Evolutionary conservation across 306 rosid species (phyloP), one percentile per base, ranked within the genome.

Genomic region (Mimosa bimucronata): DNA sequence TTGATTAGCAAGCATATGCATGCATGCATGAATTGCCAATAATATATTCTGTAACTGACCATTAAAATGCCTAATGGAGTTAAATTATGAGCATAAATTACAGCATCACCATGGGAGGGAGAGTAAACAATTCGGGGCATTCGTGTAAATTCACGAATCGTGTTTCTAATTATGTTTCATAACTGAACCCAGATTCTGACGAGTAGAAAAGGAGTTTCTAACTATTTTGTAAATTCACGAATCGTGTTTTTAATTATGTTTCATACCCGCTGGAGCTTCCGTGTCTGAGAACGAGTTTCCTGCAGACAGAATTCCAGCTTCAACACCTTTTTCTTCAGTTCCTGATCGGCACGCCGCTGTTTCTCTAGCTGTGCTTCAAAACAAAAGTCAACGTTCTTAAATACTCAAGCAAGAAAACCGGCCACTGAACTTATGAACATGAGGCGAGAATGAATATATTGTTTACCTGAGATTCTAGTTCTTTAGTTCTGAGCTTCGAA

Each of bases 241-340:
- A 69, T 71, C 57, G 62, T 9, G 3, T 65, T 50, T 55, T 38
- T 46, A 45, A 50, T 26, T 19, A 30, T 29, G 38, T 76, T 79
- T 68, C 68, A 41, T 93, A 96, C 99, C 94, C 97, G 89, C 81
- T 93, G 97, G 81, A 96, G 98, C 83, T 93, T 96, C 74, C 99
- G 85, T 7, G 98, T 93, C 76, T 96, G 98, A 23, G 98, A 66
- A 60, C 98, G 97, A 55, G 97, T 88, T 89, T 96, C 98, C 86
- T 96, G 99, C 57, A 91, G 89, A 78, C 99, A 96, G 72, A 96
- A 96, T 66, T 96, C 97, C 86, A 96, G 77, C 85, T 90, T 96
- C 86, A 96, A 86, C 44, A 96, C 97, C 84, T 85, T 91, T 91
- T 96, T 96, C 84, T 91, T 96, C 73, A 96, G 88, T 80, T 96